Percentiles rank a stretch among this genome's conserved stretches.
Conservation (phyloP, 225 moss, liverwort and hornwort species). For the Straminergon stramineum region DNA sequence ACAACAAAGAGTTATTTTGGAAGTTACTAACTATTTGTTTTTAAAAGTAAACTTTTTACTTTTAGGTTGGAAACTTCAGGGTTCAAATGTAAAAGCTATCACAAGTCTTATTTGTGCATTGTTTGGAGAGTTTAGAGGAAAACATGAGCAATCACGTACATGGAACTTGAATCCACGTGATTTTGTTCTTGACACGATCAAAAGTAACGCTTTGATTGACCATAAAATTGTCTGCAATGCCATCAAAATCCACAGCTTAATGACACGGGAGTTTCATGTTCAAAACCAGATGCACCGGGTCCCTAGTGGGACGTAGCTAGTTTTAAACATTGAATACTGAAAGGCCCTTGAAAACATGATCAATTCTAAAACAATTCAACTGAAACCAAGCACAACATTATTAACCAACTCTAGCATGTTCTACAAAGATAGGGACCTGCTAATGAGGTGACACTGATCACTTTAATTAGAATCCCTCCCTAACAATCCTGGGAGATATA, state of each 20-base stretch:
- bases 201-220: conserved; percentile 33
- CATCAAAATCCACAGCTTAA: background rate
- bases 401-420: background rate
- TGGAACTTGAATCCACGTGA: conserved; percentile 36
- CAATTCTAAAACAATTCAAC: background rate
- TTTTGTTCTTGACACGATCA: conserved; percentile 26
- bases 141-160: conserved; percentile 4
- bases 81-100: background rate
- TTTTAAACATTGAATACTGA: background rate
- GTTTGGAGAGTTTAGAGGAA: background rate
- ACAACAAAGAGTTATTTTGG: background rate
- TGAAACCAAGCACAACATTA: background rate
- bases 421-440: background rate
- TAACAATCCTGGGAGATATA: no score
- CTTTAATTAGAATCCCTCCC: background rate
- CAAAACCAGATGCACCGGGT: background rate
- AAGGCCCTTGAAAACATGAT: background rate
- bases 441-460: background rate
- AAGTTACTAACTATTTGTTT: background rate
- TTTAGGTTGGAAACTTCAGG: background rate
- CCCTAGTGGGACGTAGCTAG: background rate
- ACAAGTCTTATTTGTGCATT: background rate
- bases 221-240: conserved; percentile 43
- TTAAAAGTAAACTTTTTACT: background rate
- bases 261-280: background rate